A percentile compares a stretch with the other conserved stretches of the same genome.
Evolutionary conservation across 768 basidiomycete species (phyloP).

Genomic region (Hemileccinum impolitum): DNA sequence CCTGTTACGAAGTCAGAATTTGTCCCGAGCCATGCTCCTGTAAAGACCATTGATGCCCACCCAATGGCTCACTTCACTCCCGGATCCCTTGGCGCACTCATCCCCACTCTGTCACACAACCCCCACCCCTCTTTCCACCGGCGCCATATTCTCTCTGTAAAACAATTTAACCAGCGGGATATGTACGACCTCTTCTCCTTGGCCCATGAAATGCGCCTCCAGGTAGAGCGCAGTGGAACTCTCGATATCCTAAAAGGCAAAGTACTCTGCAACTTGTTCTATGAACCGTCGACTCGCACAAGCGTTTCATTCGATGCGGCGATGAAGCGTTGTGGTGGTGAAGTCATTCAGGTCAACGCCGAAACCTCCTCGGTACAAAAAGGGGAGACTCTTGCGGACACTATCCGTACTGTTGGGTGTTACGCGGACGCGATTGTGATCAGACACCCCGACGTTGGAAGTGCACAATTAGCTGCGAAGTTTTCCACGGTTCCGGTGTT

Average conservation of each 20-base stretch:
- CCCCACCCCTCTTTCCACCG: conserved; percentile 89
- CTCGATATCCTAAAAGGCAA: conserved; percentile 89
- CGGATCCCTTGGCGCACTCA: conserved; percentile 10
- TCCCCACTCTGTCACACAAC: conserved; percentile 20
- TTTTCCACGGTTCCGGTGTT: conserved; percentile 93
- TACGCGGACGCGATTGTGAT: conserved; percentile 95
- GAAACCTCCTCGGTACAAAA: conserved; percentile 88
- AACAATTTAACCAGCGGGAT: conserved; percentile 87
- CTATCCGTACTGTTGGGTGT: conserved; percentile 89
- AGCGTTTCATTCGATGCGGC: conserved; percentile 96
- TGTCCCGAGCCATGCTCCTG: conserved; percentile 28
- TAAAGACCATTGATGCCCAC: conserved; percentile 30
- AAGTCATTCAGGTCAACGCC: conserved; percentile 81
- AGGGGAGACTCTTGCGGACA: conserved; percentile 92
- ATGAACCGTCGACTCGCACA: conserved; percentile 95
- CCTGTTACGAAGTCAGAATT: conserved; percentile 26
- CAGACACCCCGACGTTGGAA: conserved; percentile 91
- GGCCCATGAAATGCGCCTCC: conserved; percentile 94
- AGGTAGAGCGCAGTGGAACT: conserved; percentile 87
- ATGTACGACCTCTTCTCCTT: conserved; percentile 91
- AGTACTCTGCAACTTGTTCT: conserved; percentile 90
- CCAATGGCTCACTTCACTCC: conserved; percentile 10
- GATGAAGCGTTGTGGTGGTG: conserved; percentile 97
- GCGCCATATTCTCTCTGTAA: conserved; percentile 90
- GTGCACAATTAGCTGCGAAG: conserved; percentile 93